Evolutionary conservation across 2,329 filamentous ascomycete genomes (phyloP).

Genomic region (Epichloe scottii): DNA sequence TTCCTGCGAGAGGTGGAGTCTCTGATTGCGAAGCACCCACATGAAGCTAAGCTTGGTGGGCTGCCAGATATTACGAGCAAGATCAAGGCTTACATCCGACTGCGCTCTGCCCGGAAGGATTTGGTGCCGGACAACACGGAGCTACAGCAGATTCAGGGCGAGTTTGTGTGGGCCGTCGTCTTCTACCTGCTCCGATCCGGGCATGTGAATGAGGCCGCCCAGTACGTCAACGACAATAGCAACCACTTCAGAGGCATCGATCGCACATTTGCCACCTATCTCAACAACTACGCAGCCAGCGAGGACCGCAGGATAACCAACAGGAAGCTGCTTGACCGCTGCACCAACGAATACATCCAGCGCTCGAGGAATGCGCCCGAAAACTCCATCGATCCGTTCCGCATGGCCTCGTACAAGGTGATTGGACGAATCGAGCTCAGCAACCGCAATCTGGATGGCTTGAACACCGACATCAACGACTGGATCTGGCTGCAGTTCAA

Average conservation of each 20-base stretch:
- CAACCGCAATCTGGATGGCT: slow-evolving; percentile 49
- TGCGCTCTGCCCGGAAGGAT: slow-evolving; percentile 69
- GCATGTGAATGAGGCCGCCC: slow-evolving; percentile 68
- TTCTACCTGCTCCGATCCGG: slow-evolving; percentile 85
- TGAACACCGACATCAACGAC: slow-evolving; percentile 54
- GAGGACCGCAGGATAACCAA: slow-evolving; percentile 61
- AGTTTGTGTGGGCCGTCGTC: slow-evolving; percentile 87
- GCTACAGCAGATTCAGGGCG: slow-evolving; percentile 65
- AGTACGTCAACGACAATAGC: slow-evolving; percentile 72
- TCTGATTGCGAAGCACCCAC: slow-evolving; percentile 68
- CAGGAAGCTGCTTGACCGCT: slow-evolving; percentile 70
- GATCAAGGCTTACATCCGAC: slow-evolving; percentile 80
- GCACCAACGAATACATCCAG: slow-evolving; percentile 81
- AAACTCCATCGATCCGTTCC: slow-evolving; percentile 83
- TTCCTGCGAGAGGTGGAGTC: slow-evolving; percentile 70
- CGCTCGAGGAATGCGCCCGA: slow-evolving; percentile 73
- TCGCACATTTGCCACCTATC: slow-evolving; percentile 77
- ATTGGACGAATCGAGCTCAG: slow-evolving; percentile 66
- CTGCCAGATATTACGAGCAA: slow-evolving; percentile 81
- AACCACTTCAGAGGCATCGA: slow-evolving; percentile 81
- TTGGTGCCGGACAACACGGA: slow-evolving; percentile 70
- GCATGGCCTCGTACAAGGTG: slow-evolving; percentile 96
- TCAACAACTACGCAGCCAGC: slow-evolving; percentile 69
- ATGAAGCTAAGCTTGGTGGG: slow-evolving; percentile 81
- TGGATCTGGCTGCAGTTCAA: slow-evolving; percentile 65